phyloP scores from a whole-genome alignment of 352 stramenopile genomes.

The Pythium aquatile region DNA sequence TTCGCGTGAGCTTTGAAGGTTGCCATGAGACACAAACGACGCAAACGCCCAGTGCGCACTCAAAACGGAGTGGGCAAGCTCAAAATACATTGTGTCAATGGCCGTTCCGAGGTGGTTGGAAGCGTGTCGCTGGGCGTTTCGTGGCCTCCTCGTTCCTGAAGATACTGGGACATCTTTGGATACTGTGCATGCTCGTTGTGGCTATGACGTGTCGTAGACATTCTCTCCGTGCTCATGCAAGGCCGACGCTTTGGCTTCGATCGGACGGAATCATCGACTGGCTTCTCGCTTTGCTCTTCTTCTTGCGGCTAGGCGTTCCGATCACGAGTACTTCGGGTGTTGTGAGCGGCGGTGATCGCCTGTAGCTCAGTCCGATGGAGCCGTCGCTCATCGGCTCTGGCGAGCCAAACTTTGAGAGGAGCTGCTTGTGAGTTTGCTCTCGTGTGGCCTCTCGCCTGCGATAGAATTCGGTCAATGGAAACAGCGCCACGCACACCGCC shows the following conservation, averaged over 20 bases:
- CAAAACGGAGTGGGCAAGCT: slow-evolving; percentile 2
- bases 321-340: not conserved
- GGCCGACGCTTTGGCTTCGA: not conserved
- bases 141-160: not conserved
- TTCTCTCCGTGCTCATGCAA: not conserved
- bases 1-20: not conserved
- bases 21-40: not conserved
- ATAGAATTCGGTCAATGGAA: slow-evolving; percentile 51
- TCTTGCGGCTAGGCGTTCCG: not conserved
- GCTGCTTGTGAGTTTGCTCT: slow-evolving; percentile 35
- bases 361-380: slow-evolving; percentile 18
- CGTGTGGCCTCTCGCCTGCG: slow-evolving; percentile 30
- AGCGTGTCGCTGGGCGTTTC: not conserved
- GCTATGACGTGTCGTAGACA: not conserved
- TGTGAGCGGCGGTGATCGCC: slow-evolving; percentile 19
- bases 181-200: not conserved
- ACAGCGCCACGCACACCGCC: slow-evolving; percentile 47
- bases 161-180: not conserved
- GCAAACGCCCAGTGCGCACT: not conserved
- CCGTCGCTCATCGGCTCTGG: not conserved
- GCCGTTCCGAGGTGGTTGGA: no score
- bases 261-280: not conserved
- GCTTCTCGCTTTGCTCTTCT: slow-evolving; percentile 6
- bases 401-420: slow-evolving; percentile 19
- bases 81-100: slow-evolving; percentile 1